These are phyloP conservation scores for Plasmodium cynomolgi DNA, from an alignment of 169 alveolate genomes.

Conservation along the genomic window DNA sequence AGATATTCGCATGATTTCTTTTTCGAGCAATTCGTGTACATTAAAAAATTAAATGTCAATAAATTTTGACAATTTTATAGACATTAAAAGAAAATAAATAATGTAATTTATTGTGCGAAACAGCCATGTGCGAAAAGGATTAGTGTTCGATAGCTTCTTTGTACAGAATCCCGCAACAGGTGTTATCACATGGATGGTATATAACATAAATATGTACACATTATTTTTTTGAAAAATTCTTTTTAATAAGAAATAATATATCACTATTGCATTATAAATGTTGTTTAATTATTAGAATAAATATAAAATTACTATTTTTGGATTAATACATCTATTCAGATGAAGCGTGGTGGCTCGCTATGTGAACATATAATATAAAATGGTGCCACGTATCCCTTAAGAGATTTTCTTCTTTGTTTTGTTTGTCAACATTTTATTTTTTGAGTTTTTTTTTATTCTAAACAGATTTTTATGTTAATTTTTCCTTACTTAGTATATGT, in stretches of 20 bases:
- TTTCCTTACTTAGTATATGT: neutral
- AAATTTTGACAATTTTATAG: neutral
- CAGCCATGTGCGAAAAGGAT: neutral
- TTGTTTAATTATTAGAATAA: neutral
- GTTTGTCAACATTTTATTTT: neutral
- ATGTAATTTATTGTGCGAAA: neutral
- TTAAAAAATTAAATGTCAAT: neutral
- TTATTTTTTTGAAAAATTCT: neutral
- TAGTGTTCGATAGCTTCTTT: neutral
- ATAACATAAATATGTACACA: neutral
- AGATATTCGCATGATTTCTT: neutral
- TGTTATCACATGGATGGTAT: neutral
- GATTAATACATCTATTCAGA: neutral
- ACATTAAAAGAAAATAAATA: neutral
- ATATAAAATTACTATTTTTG: neutral
- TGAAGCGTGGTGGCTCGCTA: neutral
- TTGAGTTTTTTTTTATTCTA: neutral
- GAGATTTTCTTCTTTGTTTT: neutral
- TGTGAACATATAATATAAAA: neutral
- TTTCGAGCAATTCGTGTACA: neutral
- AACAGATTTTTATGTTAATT: neutral
- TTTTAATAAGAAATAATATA: neutral
- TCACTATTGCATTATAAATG: neutral
- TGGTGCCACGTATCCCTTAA: neutral
- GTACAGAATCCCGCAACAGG: neutral